Base-by-base conservation (phyloP, 208 protist genomes). In the Spongospora subterranea region DNA sequence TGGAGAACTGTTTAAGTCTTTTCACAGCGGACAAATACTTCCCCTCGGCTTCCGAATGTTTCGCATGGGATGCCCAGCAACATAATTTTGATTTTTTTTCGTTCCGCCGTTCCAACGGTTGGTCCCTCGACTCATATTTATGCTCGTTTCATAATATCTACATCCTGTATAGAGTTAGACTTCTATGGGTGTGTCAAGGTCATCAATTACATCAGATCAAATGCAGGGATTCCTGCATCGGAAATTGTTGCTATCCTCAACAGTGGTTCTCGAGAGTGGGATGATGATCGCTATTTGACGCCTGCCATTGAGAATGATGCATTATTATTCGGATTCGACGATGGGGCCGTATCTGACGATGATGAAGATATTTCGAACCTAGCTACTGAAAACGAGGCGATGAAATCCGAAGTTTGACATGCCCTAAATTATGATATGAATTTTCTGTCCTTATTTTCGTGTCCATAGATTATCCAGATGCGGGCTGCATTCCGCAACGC, bases 171-270 rank as follows among this genome's bases (percentile, higher is more conserved):
- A 88, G 89, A 76, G 32, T 35, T 91, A 50, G 89, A 91, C n/a
- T 91, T 91, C 45, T 91, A 91, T n/a, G 89, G 50, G 0, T 11
- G 0, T 20, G 66, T 91, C 50, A 91, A 91, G 32, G 13, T 91
- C 11, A 35, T 91, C 17, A 91, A 91, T 39, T 91, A 88, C 39
- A 91, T 91, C 50, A 45, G 89, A 35, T 6, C 71, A 6, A 45
- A n/a, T 43, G 40, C 71, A 40, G 71, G 71, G 11, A 40, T 6
- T n/a, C 6, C 17, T 40, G 35, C 71, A 35, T 20, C 11, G 6
- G 71, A 6, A 13, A 82, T 82, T 20, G 35, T 82, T 43, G 71
- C 6, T 6, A 6, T 20, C 11, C 6, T 82, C 71, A 20, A 6
- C 17, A 82, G 40, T 35, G 71, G n/a, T 43, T 20, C 35, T 82